Base-by-base conservation (phyloP, 1,139 yeast species). In the Meyerozyma smithsonii region DNA sequence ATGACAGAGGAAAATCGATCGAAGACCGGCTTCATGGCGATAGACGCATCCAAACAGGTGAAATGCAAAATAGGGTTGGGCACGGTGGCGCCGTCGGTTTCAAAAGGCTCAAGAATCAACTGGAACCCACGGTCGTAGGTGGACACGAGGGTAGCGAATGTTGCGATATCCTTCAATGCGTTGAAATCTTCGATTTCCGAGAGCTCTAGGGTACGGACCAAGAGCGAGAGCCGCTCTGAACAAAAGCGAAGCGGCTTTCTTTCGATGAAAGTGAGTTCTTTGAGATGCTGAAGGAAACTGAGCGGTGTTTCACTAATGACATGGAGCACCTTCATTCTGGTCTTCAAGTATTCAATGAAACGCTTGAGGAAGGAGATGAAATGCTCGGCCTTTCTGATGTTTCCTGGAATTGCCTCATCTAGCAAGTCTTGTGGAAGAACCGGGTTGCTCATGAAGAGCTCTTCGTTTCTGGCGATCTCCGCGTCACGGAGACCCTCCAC, bases 41-140 rank as follows among this genome's bases (percentile, higher is more conserved):
- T 94, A 0, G 97, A 89, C 0, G 98, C 98, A 65, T 92, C 99
- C 38, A 94, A 69, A 66, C 99, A 92, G 0, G 97, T 83, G 56
- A 92, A 89, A 56, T 94, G 84, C 52, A 94, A 65, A n/a, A 92
- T 85, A 1, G 99, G 99, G 57, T 92, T 94, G 0, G 99, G 98
- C 14, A 94, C 98, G 0, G 97, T 90, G 1, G 97, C 90, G 44
- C 92, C 94, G 55, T 92, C 99, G 0, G 96, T 84, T 59, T 92
- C 99, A 64, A 81, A 92, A 0, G 99, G 99, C 55, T 92, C 99
- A 41, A 94, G 69, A 47, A 92, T 92, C 44, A 92, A 71, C 50
- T 87, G 82, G 58, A 92, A 92, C 0, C 99, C 99, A 28, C 81
- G 76, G 50, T 92, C 98, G 61, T 94, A 92, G 0, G 98, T 94